These are phyloP conservation scores for Conticribra weissflogii DNA, from an alignment of 108 stramenopile species.

Conservation along the genomic window DNA sequence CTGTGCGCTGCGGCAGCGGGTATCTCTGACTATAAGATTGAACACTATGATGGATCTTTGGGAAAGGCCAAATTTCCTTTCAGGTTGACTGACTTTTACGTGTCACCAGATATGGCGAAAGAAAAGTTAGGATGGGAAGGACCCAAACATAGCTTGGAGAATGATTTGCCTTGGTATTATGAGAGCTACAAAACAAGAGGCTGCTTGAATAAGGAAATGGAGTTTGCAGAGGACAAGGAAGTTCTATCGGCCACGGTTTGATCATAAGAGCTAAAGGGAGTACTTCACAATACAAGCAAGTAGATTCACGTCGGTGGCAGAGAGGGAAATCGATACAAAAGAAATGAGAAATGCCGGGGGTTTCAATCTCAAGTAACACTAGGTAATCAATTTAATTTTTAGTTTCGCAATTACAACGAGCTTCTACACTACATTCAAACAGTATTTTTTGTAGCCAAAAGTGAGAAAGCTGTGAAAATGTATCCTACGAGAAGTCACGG, in stretches of 20 bases:
- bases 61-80: constrained; percentile 86
- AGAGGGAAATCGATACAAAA: too few species aligned
- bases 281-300: too few species aligned
- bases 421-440: too few species aligned
- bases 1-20: constrained; percentile 86
- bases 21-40: constrained; percentile 57
- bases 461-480: too few species aligned
- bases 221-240: constrained; percentile 64
- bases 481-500: constrained; percentile 91
- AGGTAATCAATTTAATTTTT: too few species aligned
- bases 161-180: constrained; percentile 74
- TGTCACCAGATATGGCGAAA: constrained; percentile 76
- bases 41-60: constrained; percentile 64
- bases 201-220: constrained; percentile 58
- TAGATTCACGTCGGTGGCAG: too few species aligned
- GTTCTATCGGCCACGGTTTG: too few species aligned
- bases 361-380: too few species aligned
- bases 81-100: constrained; percentile 78
- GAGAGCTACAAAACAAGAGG: constrained; percentile 73
- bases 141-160: constrained; percentile 57
- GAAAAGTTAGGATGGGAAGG: constrained; percentile 74
- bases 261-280: too few species aligned
- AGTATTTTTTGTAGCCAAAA: too few species aligned
- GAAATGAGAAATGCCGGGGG: too few species aligned
- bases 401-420: too few species aligned